A percentile compares a stretch with the other conserved stretches of the same genome.
Evolutionary conservation across 441 rosid species (phyloP).

Genomic region (Adansonia rubrostipa): DNA sequence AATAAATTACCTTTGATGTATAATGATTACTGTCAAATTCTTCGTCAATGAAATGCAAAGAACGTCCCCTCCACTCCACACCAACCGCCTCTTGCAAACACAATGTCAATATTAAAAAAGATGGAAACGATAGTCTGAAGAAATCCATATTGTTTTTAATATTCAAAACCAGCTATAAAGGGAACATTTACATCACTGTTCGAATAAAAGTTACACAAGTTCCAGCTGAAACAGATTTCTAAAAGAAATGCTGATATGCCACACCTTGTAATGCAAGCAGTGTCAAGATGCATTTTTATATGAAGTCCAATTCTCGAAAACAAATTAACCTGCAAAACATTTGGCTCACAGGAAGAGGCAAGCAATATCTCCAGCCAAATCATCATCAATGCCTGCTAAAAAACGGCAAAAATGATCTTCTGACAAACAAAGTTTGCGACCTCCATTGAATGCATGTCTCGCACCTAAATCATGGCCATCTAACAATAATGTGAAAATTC

Average conservation of each 20-base stretch:
- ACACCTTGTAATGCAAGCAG: slow-evolving; percentile 86
- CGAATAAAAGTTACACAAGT: slow-evolving; percentile 66
- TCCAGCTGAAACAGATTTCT: slow-evolving; percentile 63
- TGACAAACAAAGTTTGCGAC: slow-evolving; percentile 69
- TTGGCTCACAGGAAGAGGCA: slow-evolving; percentile 51
- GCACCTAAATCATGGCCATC: slow-evolving; percentile 62
- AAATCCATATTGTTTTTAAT: slow-evolving; percentile 42
- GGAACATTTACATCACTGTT: slow-evolving; percentile 60
- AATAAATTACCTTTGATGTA: slow-evolving; percentile 63
- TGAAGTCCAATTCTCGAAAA: slow-evolving; percentile 52
- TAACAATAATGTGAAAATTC: slow-evolving; percentile 33
- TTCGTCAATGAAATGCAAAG: slow-evolving; percentile 73
- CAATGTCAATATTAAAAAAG: slow-evolving; percentile 62
- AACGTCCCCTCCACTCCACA: slow-evolving; percentile 79
- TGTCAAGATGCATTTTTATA: slow-evolving; percentile 56
- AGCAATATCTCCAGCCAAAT: slow-evolving; percentile 62
- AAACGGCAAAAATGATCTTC: slow-evolving; percentile 69
- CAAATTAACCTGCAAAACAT: slow-evolving; percentile 65
- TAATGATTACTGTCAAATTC: slow-evolving; percentile 59
- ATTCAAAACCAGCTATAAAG: slow-evolving; percentile 43
- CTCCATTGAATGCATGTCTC: slow-evolving; percentile 60
- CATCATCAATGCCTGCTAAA: slow-evolving; percentile 68
- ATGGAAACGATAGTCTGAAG: slow-evolving; percentile 30
- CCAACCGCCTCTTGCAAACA: slow-evolving; percentile 92
- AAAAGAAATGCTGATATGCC: slow-evolving; percentile 56